phyloP scores from a whole-genome alignment of 768 basidiomycete genomes.

The Tylopilus balloui region DNA sequence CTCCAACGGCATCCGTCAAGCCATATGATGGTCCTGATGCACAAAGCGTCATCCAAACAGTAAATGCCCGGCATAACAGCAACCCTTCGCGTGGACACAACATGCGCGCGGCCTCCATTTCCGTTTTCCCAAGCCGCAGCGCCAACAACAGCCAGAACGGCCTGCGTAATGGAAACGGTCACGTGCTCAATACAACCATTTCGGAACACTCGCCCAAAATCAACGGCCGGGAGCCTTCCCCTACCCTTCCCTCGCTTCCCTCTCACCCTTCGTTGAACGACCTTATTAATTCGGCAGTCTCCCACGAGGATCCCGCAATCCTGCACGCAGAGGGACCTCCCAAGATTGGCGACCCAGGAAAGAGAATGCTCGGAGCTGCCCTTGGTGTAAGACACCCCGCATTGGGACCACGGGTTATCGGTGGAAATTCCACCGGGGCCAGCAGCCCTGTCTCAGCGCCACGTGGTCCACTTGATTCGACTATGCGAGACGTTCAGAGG shows the following conservation, averaged over 20 bases:
- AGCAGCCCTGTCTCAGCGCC: constrained; percentile 23
- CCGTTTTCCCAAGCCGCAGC: constrained; percentile 55
- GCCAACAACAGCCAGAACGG: constrained; percentile 37
- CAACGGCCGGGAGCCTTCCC: constrained; percentile 67
- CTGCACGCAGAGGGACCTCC: constrained; percentile 53
- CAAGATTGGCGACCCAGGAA: constrained; percentile 83
- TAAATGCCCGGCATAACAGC: constrained; percentile 66
- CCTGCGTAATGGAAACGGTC: constrained; percentile 29
- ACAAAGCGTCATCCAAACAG: constrained; percentile 75
- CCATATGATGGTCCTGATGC: constrained; percentile 97
- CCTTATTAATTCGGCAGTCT: constrained; percentile 69
- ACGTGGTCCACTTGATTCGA: constrained; percentile 46
- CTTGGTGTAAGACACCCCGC: constrained; percentile 79
- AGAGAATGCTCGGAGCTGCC: constrained; percentile 84
- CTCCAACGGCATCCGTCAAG: constrained; percentile 58
- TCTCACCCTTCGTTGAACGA: constrained; percentile 82
- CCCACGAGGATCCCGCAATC: constrained; percentile 64
- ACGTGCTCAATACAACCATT: constrained; percentile 42
- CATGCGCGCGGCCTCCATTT: constrained; percentile 63
- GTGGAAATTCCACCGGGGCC: constrained; percentile 36
- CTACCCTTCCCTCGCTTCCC: constrained; percentile 75
- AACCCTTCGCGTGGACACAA: constrained; percentile 69
- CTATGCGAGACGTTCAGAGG: constrained; percentile 66
- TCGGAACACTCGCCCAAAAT: constrained; percentile 45
- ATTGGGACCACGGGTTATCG: constrained; percentile 56